Conservation (phyloP, 148 eudicot genomes). For the Vaccinium myrtillus region DNA sequence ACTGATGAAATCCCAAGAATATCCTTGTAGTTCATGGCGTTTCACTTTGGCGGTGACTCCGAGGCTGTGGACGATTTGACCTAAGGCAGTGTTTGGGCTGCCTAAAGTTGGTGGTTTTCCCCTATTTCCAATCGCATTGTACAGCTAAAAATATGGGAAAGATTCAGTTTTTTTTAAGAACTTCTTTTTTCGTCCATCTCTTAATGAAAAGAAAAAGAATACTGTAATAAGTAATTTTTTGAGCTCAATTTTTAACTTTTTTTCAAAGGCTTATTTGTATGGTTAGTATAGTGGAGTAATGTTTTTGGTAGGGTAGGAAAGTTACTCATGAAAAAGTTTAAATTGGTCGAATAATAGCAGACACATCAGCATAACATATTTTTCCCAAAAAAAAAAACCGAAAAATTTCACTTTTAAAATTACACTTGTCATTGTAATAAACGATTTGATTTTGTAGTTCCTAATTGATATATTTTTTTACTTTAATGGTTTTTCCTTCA, state of each 20-base stretch:
- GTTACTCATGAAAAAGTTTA: background rate
- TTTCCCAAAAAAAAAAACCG: background rate
- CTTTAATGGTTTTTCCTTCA: background rate
- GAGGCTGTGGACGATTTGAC: constrained; percentile 28
- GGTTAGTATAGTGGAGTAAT: background rate
- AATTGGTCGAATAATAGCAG: background rate
- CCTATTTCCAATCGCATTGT: background rate
- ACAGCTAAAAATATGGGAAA: background rate
- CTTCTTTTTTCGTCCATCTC: background rate
- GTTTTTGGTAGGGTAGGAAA: background rate
- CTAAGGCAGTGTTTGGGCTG: constrained; percentile 4
- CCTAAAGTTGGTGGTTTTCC: background rate
- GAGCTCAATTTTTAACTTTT: background rate
- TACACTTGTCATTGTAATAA: background rate
- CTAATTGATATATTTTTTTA: background rate
- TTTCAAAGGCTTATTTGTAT: background rate
- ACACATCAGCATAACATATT: background rate
- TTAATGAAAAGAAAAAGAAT: background rate
- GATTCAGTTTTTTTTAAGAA: background rate
- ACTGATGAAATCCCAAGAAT: background rate
- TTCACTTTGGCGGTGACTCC: constrained; percentile 20
- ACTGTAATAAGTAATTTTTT: background rate
- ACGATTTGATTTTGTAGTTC: background rate
- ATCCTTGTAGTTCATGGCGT: background rate
- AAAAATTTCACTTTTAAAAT: background rate